Evolutionary conservation across 1,284 basidiomycete species (phyloP), one percentile per base, ranked within the genome.

Genomic region (Stereum hirsutum): DNA sequence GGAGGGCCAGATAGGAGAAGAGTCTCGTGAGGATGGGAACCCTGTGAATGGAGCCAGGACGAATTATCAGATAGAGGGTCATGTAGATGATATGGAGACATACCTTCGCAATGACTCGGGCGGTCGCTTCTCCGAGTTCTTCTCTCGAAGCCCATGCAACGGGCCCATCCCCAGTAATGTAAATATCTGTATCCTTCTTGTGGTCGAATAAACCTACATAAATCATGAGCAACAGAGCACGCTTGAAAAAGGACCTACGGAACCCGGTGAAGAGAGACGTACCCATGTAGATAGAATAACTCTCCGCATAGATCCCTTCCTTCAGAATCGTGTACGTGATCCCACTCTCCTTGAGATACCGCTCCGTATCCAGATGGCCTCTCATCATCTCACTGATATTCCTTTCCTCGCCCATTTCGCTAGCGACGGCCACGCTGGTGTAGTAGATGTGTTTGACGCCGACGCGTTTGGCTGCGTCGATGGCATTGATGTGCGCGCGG

Each of bases 251-350:
- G 27, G 15, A 14, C 4, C 12, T 11, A 4, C 31, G 8, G n/a
- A 28, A 14, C 10, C 6, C 19, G 31, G 8, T 25, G 15, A 11
- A 7, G 15, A 21, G 6, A 21, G 11, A 38, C 43, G 6, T 5
- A 44, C 62, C 63, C 23, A 66, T 52, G 46, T 64, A 65, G 23
- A 65, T 50, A 42, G 62, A 58, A 35, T 50, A 64, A 42, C 58
- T 60, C 54, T 65, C 63, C 48, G 54, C 59, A 44, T 68, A 66
- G 24, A 66, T 60, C 6, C 65, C 66, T 50, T 68, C 63, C 21
- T 64, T 46, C 21, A 68, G 49, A 39, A 63, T 58, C 20, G 63
- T 64, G 41, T 60, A 66, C 49, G 52, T 54, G 26, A 66, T 32
- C 24, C 65, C 63, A 47, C 58, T 58, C 45, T 53, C 37, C 50